These are phyloP conservation scores for Myriosclerotinia curreyana DNA, from an alignment of 2,329 filamentous ascomycete genomes.

Conservation along the genomic window DNA sequence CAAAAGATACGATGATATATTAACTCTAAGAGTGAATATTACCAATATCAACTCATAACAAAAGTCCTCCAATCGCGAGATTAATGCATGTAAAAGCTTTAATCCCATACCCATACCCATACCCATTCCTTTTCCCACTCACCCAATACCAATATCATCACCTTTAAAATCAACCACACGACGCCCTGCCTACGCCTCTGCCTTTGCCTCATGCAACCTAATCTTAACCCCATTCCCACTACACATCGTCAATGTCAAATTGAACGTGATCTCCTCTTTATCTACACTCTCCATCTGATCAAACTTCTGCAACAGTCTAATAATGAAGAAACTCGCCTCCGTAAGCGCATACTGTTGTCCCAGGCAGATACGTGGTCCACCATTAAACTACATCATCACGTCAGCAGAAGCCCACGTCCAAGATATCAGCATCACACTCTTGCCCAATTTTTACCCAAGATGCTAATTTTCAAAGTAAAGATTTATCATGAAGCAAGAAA, in stretches of 20 bases:
- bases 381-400: constrained; percentile 37
- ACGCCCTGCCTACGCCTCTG: not conserved
- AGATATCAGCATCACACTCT: no score
- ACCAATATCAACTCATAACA: not conserved
- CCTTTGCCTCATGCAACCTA: constrained; percentile 23
- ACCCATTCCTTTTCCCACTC: not conserved
- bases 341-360: constrained; percentile 43
- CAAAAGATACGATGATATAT: not conserved
- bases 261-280: constrained; percentile 35
- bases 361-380: constrained; percentile 42
- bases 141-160: not conserved
- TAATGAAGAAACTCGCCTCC: constrained; percentile 40
- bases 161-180: not conserved
- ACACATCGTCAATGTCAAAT: constrained; percentile 33
- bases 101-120: no score
- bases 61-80: not conserved
- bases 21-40: not conserved
- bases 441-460: not conserved
- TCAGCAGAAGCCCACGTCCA: not conserved
- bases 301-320: constrained; percentile 36
- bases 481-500: not conserved
- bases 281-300: constrained; percentile 35
- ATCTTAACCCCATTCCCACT: constrained; percentile 41
- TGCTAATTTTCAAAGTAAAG: not conserved
- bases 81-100: not conserved